Conservation (phyloP, 441 rosid genomes). For the Rhodomyrtus psidioides region DNA sequence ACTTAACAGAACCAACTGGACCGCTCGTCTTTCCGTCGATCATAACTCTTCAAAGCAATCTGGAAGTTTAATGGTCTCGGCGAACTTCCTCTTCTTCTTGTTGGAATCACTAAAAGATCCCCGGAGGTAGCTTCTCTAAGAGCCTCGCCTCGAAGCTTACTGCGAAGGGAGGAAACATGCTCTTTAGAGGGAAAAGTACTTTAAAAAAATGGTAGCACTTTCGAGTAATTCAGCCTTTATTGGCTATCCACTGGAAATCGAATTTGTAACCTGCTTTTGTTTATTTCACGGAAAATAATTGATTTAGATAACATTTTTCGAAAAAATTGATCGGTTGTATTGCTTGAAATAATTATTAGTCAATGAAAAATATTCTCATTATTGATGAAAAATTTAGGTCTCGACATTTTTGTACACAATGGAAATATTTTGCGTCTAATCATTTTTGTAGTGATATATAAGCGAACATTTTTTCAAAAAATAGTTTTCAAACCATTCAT, state of each 20-base stretch:
- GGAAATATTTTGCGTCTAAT: too few relatives aligned
- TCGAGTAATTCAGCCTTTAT: not conserved
- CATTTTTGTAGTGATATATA: too few relatives aligned
- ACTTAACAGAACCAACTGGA: conserved; percentile 82
- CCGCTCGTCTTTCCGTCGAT: conserved; percentile 92
- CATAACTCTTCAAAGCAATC: conserved; percentile 93
- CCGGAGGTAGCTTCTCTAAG: conserved; percentile 66
- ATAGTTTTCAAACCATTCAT: too few relatives aligned
- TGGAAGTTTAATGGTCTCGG: conserved; percentile 87
- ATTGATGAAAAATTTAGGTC: too few relatives aligned
- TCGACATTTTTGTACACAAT: too few relatives aligned
- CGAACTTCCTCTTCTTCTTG: conserved; percentile 67
- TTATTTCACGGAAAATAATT: too few relatives aligned
- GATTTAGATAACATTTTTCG: too few relatives aligned
- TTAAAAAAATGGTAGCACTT: not conserved
- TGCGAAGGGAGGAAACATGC: conserved; percentile 14
- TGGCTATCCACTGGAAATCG: not conserved
- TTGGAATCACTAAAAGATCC: conserved; percentile 32
- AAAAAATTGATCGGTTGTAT: too few relatives aligned
- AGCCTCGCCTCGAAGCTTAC: conserved; percentile 89
- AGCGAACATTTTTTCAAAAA: too few relatives aligned
- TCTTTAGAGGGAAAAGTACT: not conserved
- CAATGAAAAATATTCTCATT: too few relatives aligned
- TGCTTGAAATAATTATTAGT: too few relatives aligned
- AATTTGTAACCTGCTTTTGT: too few relatives aligned